A percentile compares a stretch with the other conserved stretches of the same genome.
Evolutionary conservation across 2,329 filamentous ascomycete species (phyloP).

Genomic region (Colletotrichum magnum): DNA sequence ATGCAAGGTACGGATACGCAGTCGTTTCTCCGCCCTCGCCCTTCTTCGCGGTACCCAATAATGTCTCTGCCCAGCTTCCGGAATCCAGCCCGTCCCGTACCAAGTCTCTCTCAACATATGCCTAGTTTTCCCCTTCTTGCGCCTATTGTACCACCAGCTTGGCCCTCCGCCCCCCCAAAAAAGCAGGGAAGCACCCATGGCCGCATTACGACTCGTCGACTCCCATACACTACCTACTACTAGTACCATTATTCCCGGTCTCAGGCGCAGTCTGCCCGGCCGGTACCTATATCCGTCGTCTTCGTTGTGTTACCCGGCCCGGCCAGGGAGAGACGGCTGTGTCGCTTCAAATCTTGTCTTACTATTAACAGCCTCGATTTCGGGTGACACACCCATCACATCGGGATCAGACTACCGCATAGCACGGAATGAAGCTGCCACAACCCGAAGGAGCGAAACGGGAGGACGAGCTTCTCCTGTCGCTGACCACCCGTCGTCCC

Average conservation of each 20-base stretch:
- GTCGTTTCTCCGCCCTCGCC: background rate
- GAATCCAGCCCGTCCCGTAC: conserved; percentile 17
- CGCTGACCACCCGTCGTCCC: conserved; percentile 28
- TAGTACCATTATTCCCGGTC: conserved; percentile 5
- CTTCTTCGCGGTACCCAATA: conserved; percentile 2
- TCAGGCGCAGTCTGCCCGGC: conserved; percentile 7
- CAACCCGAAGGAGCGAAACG: background rate
- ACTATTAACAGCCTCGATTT: conserved; percentile 22
- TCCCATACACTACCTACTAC: background rate
- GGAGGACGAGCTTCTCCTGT: conserved; percentile 2
- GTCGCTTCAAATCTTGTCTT: conserved; percentile 26
- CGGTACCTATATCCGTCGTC: conserved; percentile 12
- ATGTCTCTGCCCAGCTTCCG: conserved; percentile 17
- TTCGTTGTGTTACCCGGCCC: conserved; percentile 15
- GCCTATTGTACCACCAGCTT: conserved; percentile 10
- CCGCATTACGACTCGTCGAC: conserved; percentile 5
- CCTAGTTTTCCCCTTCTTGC: conserved; percentile 8
- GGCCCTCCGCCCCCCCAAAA: conserved; percentile 1
- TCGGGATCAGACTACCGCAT: conserved; percentile 2
- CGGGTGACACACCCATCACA: conserved; percentile 16
- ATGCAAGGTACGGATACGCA: conserved; percentile 22
- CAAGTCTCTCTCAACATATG: conserved; percentile 25
- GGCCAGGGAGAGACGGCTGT: conserved; percentile 22
- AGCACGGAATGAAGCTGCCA: background rate
- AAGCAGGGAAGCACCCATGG: conserved; percentile 29